Evolutionary conservation across 225 moss, liverwort and hornwort species (phyloP).

Genomic region (Bryum argenteum): DNA sequence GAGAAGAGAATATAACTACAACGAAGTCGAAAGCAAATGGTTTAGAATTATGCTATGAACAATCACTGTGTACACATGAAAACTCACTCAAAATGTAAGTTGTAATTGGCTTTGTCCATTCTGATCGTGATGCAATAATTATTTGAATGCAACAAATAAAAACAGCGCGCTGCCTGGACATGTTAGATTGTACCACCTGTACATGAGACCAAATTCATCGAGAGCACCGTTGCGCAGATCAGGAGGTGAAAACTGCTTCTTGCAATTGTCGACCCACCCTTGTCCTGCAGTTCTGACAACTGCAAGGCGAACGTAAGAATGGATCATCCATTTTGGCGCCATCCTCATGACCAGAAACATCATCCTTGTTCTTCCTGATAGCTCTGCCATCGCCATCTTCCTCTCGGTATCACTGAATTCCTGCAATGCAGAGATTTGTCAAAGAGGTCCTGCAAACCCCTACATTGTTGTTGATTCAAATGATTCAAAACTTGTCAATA

Average conservation of each 20-base stretch:
- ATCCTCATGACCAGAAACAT: constrained; percentile 23
- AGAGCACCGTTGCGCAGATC: constrained; percentile 31
- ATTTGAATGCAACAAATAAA: neutral
- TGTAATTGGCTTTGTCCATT: neutral
- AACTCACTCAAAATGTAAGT: no score
- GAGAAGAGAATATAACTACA: no score
- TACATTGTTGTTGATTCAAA: neutral
- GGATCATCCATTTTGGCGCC: constrained; percentile 36
- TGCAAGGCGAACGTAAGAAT: constrained; percentile 34
- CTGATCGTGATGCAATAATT: neutral
- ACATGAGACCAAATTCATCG: constrained; percentile 10
- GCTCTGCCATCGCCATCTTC: constrained; percentile 23
- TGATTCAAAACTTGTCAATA: neutral
- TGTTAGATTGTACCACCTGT: constrained; percentile 24
- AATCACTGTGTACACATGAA: no score
- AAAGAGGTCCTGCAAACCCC: neutral
- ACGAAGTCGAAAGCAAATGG: no score
- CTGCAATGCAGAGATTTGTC: neutral
- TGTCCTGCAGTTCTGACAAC: constrained; percentile 25
- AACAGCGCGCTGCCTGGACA: neutral
- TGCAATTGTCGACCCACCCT: constrained; percentile 32
- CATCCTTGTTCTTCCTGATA: constrained; percentile 21
- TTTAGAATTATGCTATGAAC: no score
- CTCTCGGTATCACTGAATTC: constrained; percentile 19
- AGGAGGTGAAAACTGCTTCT: constrained; percentile 30